Base-by-base conservation (phyloP, 176 grass and related monocot species). In the Leersia perrieri region DNA sequence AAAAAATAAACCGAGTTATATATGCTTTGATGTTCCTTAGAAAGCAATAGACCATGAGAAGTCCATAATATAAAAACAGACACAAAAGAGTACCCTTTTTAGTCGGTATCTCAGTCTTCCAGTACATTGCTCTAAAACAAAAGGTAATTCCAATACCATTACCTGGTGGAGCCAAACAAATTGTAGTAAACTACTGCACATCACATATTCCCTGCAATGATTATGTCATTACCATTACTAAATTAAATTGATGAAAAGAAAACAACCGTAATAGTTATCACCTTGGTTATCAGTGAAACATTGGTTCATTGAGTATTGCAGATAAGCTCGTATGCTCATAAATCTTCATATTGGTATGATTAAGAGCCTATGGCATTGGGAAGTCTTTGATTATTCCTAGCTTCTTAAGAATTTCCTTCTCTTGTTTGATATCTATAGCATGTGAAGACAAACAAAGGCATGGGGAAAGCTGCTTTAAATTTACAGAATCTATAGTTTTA, bases 361-460 rank as follows among this genome's bases (percentile, higher is more conserved):
- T 2, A n/a, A n/a, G n/a, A n/a, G 12, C 15, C 15, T 53, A 53
- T n/a, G 8, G 22, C 47, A 53, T 20, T 1, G 5, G 18, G 49
- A 61, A 80, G 22, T 25, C 69, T 11, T 73, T 40, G 25, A 38
- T 74, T 70, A 71, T 12, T 82, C 65, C 29, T 80, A 98, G 90
- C 76, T 91, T 84, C 73, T 86, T 15, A 47, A 87, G 87, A 29
- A 98, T 94, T 40, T 60, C 25, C 41, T 85, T 60, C 79, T 91
- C 92, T 84, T 91, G 88, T 65, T 87, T 73, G 10, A 61, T 91
- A 93, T 98, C 95, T 98, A 60, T 42, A 39, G 12, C 41, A 97
- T 60, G 85, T 94, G 71, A 94, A 86, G 89, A 82, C 44, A 85
- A 80, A 70, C 75, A 86, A 73, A 82, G 8, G 23, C 11, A 72